Percentiles rank a stretch among this genome's conserved stretches.
Evolutionary conservation across 768 basidiomycete species (phyloP).

Genomic region (Cantharellus anzutake): DNA sequence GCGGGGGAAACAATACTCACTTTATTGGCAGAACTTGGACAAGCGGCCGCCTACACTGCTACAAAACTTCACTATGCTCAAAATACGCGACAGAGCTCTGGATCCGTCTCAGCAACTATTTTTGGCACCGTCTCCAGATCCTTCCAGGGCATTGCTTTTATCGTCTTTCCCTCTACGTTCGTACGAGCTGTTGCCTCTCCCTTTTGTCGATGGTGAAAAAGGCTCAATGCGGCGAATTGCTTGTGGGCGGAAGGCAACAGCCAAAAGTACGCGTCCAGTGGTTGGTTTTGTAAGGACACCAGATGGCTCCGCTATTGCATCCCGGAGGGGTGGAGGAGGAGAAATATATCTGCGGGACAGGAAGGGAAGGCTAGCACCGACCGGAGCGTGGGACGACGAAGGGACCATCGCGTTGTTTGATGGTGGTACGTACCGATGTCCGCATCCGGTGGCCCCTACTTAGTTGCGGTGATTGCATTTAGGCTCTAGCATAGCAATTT

Average conservation of each 20-base stretch:
- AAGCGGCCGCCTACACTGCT: constrained; percentile 70
- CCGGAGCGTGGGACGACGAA: neutral
- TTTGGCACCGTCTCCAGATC: constrained; percentile 8
- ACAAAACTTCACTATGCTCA: constrained; percentile 53
- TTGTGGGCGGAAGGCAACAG: constrained; percentile 15
- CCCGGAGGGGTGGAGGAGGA: constrained; percentile 31
- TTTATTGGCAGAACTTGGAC: constrained; percentile 54
- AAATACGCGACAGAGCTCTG: constrained; percentile 22
- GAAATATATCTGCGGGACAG: constrained; percentile 34
- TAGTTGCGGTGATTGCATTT: neutral
- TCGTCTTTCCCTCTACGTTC: constrained; percentile 47
- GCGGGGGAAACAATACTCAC: neutral
- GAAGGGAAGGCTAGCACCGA: neutral
- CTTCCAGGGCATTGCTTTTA: constrained; percentile 30
- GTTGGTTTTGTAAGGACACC: constrained; percentile 48
- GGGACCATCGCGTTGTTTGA: neutral
- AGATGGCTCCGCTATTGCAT: constrained; percentile 56
- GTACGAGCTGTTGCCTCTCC: constrained; percentile 35
- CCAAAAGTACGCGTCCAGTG: constrained; percentile 31
- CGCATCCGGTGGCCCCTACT: neutral
- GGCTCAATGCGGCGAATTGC: constrained; percentile 32
- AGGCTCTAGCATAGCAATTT: constrained; percentile 5
- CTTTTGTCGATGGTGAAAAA: constrained; percentile 39
- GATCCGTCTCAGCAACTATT: constrained; percentile 13
- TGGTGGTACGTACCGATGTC: neutral